A percentile compares a stretch with the other conserved stretches of the same genome.
Conservation (phyloP, 1,284 basidiomycete genomes). For the Chondrostereum purpureum region DNA sequence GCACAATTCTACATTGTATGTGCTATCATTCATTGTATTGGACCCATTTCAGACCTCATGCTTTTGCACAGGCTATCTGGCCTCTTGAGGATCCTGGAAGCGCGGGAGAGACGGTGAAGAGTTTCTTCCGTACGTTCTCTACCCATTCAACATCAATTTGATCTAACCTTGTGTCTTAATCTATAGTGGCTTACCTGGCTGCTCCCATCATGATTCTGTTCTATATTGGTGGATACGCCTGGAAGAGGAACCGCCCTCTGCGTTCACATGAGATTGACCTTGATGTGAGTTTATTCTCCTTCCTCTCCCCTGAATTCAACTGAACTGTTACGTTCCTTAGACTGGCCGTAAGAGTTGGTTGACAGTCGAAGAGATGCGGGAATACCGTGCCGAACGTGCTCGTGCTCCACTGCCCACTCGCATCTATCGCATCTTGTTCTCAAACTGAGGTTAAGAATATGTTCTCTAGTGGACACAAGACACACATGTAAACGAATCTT, state of each 20-base stretch:
- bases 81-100: conserved; percentile 26
- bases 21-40: not conserved
- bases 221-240: conserved; percentile 28
- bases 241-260: conserved; percentile 31
- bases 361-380: conserved; percentile 34
- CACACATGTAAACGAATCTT: too few species aligned
- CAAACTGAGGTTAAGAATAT: conserved; percentile 5
- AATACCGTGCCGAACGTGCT: conserved; percentile 30
- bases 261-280: conserved; percentile 31
- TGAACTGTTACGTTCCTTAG: conserved; percentile 12
- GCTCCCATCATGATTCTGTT: conserved; percentile 31
- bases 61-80: conserved; percentile 26
- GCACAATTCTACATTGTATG: conserved; percentile 36
- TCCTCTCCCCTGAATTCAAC: not conserved
- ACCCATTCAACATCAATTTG: not conserved
- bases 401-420: conserved; percentile 27
- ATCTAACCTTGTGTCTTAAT: too few species aligned
- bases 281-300: conserved; percentile 21
- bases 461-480: too few species aligned
- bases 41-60: not conserved
- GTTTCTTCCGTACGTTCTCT: conserved; percentile 30
- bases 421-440: conserved; percentile 21
- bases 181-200: conserved; percentile 32
- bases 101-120: conserved; percentile 20
- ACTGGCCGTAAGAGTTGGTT: conserved; percentile 37